Percentiles rank a stretch among this genome's conserved stretches.
phyloP scores from a whole-genome alignment of 2,329 filamentous ascomycete genomes.

The Cladosporium cucumerinum region DNA sequence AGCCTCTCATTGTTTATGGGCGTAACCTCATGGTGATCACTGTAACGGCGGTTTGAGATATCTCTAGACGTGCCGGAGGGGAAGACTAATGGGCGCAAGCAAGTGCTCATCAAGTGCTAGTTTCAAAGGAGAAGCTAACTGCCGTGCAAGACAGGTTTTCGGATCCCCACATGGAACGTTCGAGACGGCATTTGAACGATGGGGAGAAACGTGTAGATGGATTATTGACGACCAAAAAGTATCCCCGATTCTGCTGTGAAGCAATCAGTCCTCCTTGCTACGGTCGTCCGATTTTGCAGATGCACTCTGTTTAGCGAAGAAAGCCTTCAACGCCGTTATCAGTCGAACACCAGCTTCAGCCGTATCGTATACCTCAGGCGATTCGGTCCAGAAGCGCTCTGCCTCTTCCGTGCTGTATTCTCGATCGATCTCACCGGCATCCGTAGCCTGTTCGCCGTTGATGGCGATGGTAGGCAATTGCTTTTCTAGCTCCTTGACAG shows the following conservation, averaged over 20 bases:
- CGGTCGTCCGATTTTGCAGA: not conserved
- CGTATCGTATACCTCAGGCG: conserved; percentile 1
- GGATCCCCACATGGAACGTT: not conserved
- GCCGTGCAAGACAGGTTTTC: not conserved
- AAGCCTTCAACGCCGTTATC: conserved; percentile 6
- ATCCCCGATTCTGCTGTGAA: not conserved
- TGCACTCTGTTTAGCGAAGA: not conserved
- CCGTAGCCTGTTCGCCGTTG: not conserved
- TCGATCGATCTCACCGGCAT: not conserved
- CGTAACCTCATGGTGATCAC: not conserved
- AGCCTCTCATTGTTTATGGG: too few species aligned
- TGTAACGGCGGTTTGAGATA: not conserved
- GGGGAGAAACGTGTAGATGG: not conserved
- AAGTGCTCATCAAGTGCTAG: not conserved
- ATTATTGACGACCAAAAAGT: not conserved
- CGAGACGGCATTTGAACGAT: not conserved
- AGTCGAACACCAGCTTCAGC: conserved; percentile 8
- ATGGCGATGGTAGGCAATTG: conserved; percentile 11
- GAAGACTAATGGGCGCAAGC: not conserved
- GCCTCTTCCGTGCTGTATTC: conserved; percentile 11
- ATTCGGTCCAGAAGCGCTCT: conserved; percentile 14
- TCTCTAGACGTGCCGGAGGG: not conserved
- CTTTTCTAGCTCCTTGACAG: conserved; percentile 3
- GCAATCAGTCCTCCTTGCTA: conserved; percentile 2
- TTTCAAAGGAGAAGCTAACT: not conserved